A percentile compares a stretch with the other conserved stretches of the same genome.
These are phyloP conservation scores for Eucalyptus cladocalyx DNA, from an alignment of 345 rosid species.

Conservation along the genomic window DNA sequence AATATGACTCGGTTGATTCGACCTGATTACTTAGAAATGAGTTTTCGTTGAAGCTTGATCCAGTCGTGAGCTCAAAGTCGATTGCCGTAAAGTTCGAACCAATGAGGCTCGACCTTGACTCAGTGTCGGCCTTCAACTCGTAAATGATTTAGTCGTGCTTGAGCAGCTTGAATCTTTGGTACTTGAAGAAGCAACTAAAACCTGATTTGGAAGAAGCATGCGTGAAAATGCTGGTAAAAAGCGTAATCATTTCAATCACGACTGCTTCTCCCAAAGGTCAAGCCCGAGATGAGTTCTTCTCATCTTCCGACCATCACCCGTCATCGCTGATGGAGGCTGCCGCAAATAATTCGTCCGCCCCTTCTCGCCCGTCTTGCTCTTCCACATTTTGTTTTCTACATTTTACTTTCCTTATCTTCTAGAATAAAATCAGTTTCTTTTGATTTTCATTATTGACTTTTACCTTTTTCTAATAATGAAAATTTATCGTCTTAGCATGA, in stretches of 20 bases:
- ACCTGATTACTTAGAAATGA: too few species aligned
- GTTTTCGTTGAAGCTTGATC: too few species aligned
- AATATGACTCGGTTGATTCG: too few species aligned
- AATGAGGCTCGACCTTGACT: neutral
- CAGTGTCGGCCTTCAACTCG: neutral
- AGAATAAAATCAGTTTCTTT: neutral
- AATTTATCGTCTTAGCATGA: neutral
- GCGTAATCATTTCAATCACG: neutral
- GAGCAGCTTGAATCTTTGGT: neutral
- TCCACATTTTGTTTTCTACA: neutral
- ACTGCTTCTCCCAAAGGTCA: neutral
- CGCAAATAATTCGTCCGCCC: neutral
- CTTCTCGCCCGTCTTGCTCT: neutral
- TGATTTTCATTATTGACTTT: neutral
- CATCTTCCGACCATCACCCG: neutral
- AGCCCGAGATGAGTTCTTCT: neutral
- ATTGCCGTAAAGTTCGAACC: fast-evolving
- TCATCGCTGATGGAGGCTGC: neutral
- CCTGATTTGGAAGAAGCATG: neutral
- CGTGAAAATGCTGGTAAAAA: neutral
- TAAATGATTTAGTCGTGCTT: neutral
- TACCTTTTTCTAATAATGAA: neutral
- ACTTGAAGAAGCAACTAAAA: neutral
- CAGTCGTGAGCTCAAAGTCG: too few species aligned
- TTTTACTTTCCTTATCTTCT: neutral